Percentiles rank a stretch among this genome's conserved stretches.
Evolutionary conservation across 805 yeast species (phyloP).

Genomic region (Metschnikowia santaceciliae): DNA sequence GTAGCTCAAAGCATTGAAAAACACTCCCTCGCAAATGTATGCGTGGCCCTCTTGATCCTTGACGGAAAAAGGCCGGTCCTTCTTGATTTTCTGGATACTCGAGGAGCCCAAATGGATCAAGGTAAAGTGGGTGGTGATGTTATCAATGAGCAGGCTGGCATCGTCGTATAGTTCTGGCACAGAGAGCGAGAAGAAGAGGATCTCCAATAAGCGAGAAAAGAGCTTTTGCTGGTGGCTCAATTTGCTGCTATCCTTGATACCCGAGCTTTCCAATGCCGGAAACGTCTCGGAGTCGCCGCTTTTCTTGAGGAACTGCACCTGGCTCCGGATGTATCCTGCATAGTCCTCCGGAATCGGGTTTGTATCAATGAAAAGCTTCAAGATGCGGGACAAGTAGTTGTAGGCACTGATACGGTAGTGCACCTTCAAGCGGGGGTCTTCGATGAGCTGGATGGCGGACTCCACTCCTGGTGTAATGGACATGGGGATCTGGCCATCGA

Average conservation of each 20-base stretch:
- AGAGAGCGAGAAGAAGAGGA: constrained; percentile 72
- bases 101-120: constrained; percentile 73
- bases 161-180: constrained; percentile 68
- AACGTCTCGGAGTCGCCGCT: constrained; percentile 31
- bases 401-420: constrained; percentile 78
- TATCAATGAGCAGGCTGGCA: constrained; percentile 57
- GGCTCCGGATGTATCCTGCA: constrained; percentile 43
- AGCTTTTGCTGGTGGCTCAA: constrained; percentile 63
- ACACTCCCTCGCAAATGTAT: constrained; percentile 61
- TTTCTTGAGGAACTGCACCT: constrained; percentile 42
- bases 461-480: constrained; percentile 80
- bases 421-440: constrained; percentile 56
- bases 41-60: constrained; percentile 77
- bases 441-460: constrained; percentile 71
- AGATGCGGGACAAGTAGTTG: constrained; percentile 60
- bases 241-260: constrained; percentile 44
- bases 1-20: constrained; percentile 70
- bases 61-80: constrained; percentile 67
- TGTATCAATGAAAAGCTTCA: constrained; percentile 64
- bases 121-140: constrained; percentile 75
- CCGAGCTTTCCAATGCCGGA: constrained; percentile 38
- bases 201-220: constrained; percentile 59
- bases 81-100: constrained; percentile 61
- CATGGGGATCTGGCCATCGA: constrained; percentile 55
- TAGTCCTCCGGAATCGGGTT: constrained; percentile 46